A percentile compares a stretch with the other conserved stretches of the same genome.
Evolutionary conservation across 2,329 filamentous ascomycete species (phyloP).

Genomic region (Claviceps sp.): DNA sequence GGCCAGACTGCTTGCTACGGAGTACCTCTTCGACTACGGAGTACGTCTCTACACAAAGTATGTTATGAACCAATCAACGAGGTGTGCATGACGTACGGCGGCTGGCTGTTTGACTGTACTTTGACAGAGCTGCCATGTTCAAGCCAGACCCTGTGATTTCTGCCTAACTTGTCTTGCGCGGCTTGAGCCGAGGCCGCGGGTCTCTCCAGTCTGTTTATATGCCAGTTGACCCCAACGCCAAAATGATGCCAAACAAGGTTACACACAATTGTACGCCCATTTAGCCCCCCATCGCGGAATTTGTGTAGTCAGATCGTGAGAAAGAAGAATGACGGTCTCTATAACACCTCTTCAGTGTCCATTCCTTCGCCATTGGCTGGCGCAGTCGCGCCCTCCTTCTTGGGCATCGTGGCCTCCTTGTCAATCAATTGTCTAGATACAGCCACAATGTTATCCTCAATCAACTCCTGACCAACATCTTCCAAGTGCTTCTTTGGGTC

Average conservation of each 20-base stretch:
- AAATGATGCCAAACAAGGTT: conserved; percentile 20
- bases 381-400: conserved; percentile 44
- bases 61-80: too few relatives aligned
- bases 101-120: too few relatives aligned
- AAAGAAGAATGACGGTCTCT: neutral
- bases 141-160: too few relatives aligned
- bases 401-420: conserved; percentile 90
- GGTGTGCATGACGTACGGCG: too few relatives aligned
- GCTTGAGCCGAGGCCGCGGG: neutral
- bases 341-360: conserved; percentile 45
- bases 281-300: conserved; percentile 5
- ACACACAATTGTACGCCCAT: conserved; percentile 13
- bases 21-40: too few relatives aligned
- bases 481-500: conserved; percentile 99
- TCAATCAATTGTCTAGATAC: conserved; percentile 99
- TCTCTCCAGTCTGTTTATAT: conserved; percentile 11
- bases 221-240: conserved; percentile 18
- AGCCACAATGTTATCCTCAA: conserved; percentile 98
- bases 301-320: conserved; percentile 6
- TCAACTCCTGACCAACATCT: conserved; percentile 88
- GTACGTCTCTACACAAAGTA: too few relatives aligned
- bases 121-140: too few relatives aligned
- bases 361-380: conserved; percentile 46
- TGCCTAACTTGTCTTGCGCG: too few relatives aligned
- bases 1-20: too few relatives aligned